These are phyloP conservation scores for Macrophomina tecta DNA, from an alignment of 2,329 filamentous ascomycete genomes.

Conservation along the genomic window DNA sequence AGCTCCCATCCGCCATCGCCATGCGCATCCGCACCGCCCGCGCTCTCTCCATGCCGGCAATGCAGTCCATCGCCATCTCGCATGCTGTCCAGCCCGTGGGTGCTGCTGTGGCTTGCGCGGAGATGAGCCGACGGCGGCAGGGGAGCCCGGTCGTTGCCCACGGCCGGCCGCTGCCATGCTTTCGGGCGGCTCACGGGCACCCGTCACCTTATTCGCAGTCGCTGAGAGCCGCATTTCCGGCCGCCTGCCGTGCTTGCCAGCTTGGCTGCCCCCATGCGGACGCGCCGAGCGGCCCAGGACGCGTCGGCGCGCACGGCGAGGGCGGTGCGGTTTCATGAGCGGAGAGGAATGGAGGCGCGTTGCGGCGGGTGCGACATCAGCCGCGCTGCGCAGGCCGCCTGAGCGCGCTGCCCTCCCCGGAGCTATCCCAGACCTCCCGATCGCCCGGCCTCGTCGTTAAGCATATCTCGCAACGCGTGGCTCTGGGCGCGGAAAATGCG, in stretches of 20 bases:
- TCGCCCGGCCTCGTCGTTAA: neutral
- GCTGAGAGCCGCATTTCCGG: conserved; percentile 13
- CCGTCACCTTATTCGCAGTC: conserved; percentile 10
- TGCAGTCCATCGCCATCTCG: neutral
- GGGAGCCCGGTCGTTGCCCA: neutral
- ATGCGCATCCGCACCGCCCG: neutral
- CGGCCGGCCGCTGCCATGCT: conserved; percentile 4
- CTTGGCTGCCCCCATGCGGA: neutral
- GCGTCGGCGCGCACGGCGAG: conserved; percentile 1
- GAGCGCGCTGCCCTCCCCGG: conserved; percentile 8
- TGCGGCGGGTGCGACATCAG: conserved; percentile 12
- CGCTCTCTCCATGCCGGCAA: neutral
- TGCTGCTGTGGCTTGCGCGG: neutral
- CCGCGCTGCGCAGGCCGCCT: conserved; percentile 5
- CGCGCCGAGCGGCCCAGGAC: conserved; percentile 13
- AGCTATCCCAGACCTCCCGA: neutral
- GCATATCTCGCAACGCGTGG: neutral
- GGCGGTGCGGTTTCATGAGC: conserved; percentile 9
- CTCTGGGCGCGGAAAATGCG: neutral
- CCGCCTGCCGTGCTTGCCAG: conserved; percentile 8
- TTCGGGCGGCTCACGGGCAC: conserved; percentile 18
- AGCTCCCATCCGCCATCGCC: too few relatives aligned
- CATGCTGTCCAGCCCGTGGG: neutral
- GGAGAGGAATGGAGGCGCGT: neutral
- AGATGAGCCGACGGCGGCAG: conserved; percentile 16